These are phyloP conservation scores for Leccinum subrobustum DNA, from an alignment of 1,284 basidiomycete genomes.

Conservation along the genomic window DNA sequence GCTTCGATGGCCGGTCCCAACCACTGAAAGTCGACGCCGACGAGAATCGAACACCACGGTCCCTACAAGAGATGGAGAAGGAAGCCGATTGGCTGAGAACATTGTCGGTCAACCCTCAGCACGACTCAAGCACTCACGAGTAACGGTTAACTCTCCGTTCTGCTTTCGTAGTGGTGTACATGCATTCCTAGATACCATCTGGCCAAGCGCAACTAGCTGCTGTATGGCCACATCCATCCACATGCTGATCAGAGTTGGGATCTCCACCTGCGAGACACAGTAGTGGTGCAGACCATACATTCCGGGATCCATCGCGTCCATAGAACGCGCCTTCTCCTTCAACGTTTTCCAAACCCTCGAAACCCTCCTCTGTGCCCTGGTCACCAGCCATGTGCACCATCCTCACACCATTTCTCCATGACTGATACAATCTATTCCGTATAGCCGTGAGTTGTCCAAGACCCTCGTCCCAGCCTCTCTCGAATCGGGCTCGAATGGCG, in stretches of 20 bases:
- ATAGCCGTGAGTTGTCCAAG: conserved; percentile 44
- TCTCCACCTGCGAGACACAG: conserved; percentile 30
- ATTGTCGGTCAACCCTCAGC: conserved; percentile 40
- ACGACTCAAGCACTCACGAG: conserved; percentile 3
- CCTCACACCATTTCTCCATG: conserved; percentile 45
- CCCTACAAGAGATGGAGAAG: conserved; percentile 70
- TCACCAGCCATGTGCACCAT: conserved; percentile 40
- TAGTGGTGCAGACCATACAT: conserved; percentile 19
- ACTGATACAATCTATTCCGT: conserved; percentile 43
- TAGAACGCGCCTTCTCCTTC: conserved; percentile 28
- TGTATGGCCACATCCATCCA: not conserved
- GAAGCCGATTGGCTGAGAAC: conserved; percentile 68
- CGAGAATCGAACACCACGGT: conserved; percentile 65
- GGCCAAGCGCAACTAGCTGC: conserved; percentile 11
- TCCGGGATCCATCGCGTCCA: conserved; percentile 8
- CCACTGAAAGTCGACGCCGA: conserved; percentile 65
- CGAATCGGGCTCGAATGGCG: conserved; percentile 48
- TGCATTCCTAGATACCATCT: conserved; percentile 23
- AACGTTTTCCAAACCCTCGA: conserved; percentile 49
- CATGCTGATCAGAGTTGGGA: conserved; percentile 7
- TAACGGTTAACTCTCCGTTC: not conserved
- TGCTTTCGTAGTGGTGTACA: conserved; percentile 10
- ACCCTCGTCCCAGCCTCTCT: conserved; percentile 59
- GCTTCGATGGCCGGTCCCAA: conserved; percentile 24
- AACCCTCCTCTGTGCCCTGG: conserved; percentile 39